Conservation (phyloP, 2,329 filamentous ascomycete species). For the Aspergillus fumigatus region DNA sequence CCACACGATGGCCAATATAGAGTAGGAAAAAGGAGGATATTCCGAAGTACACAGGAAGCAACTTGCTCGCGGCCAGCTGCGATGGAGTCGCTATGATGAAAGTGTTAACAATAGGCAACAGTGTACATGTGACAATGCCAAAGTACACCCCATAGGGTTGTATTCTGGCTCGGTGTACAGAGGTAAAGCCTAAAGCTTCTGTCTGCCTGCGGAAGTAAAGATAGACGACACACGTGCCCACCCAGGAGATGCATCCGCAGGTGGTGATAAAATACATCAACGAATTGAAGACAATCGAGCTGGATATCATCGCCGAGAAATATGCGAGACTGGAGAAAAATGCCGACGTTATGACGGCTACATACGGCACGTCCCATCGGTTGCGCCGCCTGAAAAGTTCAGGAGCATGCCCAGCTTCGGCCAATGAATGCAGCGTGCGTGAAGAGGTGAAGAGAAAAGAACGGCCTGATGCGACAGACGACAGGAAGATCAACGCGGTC, state of each 20-base stretch:
- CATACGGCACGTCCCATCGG: constrained; percentile 57
- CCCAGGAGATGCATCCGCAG: constrained; percentile 65
- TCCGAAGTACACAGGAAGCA: constrained; percentile 61
- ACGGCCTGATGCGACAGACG: constrained; percentile 72
- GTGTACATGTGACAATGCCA: constrained; percentile 48
- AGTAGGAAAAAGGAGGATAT: constrained; percentile 55
- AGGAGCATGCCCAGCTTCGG: constrained; percentile 60
- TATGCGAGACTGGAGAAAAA: constrained; percentile 60
- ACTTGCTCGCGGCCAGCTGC: constrained; percentile 55
- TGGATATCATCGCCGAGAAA: constrained; percentile 59
- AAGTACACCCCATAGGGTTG: constrained; percentile 64
- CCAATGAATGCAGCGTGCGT: constrained; percentile 61
- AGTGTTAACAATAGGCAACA: constrained; percentile 66
- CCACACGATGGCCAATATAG: constrained; percentile 47
- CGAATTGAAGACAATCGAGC: constrained; percentile 62
- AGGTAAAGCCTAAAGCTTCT: constrained; percentile 36
- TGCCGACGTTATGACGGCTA: constrained; percentile 52
- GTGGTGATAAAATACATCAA: constrained; percentile 65
- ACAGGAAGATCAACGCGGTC: constrained; percentile 70
- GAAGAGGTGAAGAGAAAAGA: constrained; percentile 70
- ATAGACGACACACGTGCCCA: constrained; percentile 56
- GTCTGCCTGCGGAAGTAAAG: constrained; percentile 51
- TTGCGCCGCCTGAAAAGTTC: constrained; percentile 55
- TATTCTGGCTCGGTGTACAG: constrained; percentile 48
- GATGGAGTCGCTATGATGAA: constrained; percentile 64